A percentile compares a stretch with the other conserved stretches of the same genome.
phyloP scores from a whole-genome alignment of 2,329 filamentous ascomycete species.

The Arthroderma sp. region DNA sequence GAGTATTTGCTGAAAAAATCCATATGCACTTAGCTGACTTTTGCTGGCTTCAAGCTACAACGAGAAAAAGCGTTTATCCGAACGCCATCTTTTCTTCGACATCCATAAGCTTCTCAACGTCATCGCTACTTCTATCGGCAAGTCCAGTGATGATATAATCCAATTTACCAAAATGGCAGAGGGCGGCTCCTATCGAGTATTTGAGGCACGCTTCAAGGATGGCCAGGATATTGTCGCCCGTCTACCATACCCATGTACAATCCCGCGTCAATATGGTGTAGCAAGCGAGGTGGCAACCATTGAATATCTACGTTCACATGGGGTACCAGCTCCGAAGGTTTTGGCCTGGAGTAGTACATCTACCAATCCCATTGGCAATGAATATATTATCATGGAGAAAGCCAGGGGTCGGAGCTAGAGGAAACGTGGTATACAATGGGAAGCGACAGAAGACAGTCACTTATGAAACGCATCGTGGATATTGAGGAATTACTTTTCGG shows the following conservation, averaged over 20 bases:
- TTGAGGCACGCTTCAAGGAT: constrained; percentile 19
- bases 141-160: constrained; percentile 8
- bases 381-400: constrained; percentile 23
- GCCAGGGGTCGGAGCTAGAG: constrained; percentile 13
- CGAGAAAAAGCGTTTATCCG: constrained; percentile 10
- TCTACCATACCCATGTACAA: constrained; percentile 21
- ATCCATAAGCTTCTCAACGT: constrained; percentile 11
- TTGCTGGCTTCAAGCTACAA: constrained; percentile 8
- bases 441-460: constrained; percentile 12
- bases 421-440: constrained; percentile 13
- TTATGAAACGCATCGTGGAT: constrained; percentile 9
- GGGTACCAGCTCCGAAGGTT: constrained; percentile 16
- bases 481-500: constrained; percentile 14
- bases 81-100: constrained; percentile 13
- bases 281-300: constrained; percentile 25
- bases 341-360: constrained; percentile 12
- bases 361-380: constrained; percentile 15
- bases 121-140: constrained; percentile 8
- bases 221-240: constrained; percentile 18
- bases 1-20: constrained; percentile 4
- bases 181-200: constrained; percentile 25
- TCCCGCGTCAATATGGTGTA: constrained; percentile 14
- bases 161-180: constrained; percentile 22
- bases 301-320: constrained; percentile 17
- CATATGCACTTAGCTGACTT: background rate